Conservation (phyloP, 441 rosid genomes). For the Viola pubescens region DNA sequence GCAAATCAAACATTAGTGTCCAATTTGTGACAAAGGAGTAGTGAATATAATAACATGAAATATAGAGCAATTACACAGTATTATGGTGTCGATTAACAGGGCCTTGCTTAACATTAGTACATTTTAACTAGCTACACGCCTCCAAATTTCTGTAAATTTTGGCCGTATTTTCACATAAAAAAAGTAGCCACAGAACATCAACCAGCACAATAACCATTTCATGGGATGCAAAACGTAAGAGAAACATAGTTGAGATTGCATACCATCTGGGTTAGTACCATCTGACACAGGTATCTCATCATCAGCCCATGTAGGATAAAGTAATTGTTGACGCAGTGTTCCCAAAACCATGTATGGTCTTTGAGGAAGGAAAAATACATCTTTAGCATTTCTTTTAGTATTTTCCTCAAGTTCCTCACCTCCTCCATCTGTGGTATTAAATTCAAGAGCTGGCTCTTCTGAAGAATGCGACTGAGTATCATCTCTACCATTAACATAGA, state of each 20-base stretch:
- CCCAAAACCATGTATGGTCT: constrained; percentile 97
- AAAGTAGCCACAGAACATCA: not conserved
- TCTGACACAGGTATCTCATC: constrained; percentile 25
- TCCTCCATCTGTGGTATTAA: constrained; percentile 14
- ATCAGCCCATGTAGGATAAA: constrained; percentile 75
- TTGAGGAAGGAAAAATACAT: constrained; percentile 82
- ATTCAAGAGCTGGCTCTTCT: constrained; percentile 25
- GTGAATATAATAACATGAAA: too few relatives aligned
- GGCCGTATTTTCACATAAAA: not conserved
- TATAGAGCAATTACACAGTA: too few relatives aligned
- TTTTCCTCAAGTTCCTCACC: constrained; percentile 27
- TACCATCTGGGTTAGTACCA: constrained; percentile 34
- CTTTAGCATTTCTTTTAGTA: constrained; percentile 31
- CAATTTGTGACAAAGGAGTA: too few relatives aligned
- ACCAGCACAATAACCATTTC: not conserved
- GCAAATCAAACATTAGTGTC: too few relatives aligned
- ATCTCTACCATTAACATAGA: constrained; percentile 42
- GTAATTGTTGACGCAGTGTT: constrained; percentile 88
- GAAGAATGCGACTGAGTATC: constrained; percentile 23
- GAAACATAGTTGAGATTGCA: constrained; percentile 10
- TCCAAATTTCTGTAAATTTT: not conserved
- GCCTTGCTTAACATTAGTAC: not conserved
- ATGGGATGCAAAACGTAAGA: not conserved
- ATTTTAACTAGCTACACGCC: not conserved
- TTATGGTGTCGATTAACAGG: too few relatives aligned